A percentile compares a stretch with the other conserved stretches of the same genome.
phyloP scores from a whole-genome alignment of 2,329 filamentous ascomycete species.

The Trichoderma sp. region DNA sequence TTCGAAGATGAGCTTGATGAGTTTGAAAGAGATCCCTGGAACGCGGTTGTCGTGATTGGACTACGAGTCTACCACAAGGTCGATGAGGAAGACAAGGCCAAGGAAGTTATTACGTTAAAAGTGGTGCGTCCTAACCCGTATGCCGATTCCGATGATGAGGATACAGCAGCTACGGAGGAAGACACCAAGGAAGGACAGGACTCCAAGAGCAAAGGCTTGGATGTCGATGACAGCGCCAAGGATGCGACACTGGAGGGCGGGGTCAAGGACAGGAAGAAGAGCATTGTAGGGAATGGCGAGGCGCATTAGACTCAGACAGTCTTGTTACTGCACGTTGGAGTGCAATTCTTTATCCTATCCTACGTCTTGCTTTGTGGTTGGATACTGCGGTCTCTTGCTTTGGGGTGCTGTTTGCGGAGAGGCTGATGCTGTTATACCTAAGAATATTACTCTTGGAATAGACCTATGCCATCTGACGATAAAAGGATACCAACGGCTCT shows the following conservation, averaged over 20 bases:
- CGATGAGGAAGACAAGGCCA: constrained; percentile 30
- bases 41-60: constrained; percentile 60
- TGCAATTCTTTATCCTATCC: neutral
- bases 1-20: constrained; percentile 49
- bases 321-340: neutral
- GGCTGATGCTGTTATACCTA: neutral
- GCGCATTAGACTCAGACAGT: neutral
- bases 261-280: constrained; percentile 35
- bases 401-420: neutral
- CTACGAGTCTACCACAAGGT: constrained; percentile 59
- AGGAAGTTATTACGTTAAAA: constrained; percentile 38
- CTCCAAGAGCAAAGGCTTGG: constrained; percentile 34
- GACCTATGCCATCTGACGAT: neutral
- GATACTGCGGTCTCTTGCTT: neutral
- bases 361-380: neutral
- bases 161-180: constrained; percentile 23
- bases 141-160: constrained; percentile 26
- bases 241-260: constrained; percentile 42
- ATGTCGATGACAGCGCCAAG: constrained; percentile 46
- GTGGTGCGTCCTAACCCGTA: constrained; percentile 41
- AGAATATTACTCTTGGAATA: neutral
- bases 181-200: neutral
- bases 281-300: constrained; percentile 32
- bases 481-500: too few species aligned
- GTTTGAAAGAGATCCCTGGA: constrained; percentile 58